A percentile compares a stretch with the other conserved stretches of the same genome.
Evolutionary conservation across 2,329 filamentous ascomycete genomes (phyloP).

Genomic region (Xylariaceae sp.): DNA sequence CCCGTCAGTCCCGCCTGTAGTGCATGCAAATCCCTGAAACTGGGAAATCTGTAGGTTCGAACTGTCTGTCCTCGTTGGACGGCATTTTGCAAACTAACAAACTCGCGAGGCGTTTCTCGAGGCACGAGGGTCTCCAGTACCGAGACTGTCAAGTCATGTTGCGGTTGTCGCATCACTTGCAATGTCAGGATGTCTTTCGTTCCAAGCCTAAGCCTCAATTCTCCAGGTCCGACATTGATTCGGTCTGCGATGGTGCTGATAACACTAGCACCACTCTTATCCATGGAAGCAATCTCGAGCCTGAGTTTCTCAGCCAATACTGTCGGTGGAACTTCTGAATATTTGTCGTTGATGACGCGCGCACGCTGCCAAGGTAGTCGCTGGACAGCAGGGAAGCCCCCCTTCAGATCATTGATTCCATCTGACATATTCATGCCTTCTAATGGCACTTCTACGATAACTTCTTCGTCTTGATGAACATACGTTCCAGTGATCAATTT

Average conservation of each 20-base stretch:
- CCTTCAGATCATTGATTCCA: constrained; percentile 52
- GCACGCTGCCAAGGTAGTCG: constrained; percentile 66
- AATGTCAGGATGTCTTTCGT: constrained; percentile 64
- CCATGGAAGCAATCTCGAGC: constrained; percentile 73
- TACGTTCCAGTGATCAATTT: constrained; percentile 73
- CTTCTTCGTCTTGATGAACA: constrained; percentile 67
- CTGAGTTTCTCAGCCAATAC: constrained; percentile 77
- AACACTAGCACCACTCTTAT: constrained; percentile 41
- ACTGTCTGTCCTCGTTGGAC: constrained; percentile 64
- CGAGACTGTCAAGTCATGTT: constrained; percentile 76
- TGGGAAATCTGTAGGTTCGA: constrained; percentile 71
- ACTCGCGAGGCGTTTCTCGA: constrained; percentile 63
- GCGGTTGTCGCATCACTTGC: constrained; percentile 70
- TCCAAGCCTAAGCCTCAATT: constrained; percentile 68
- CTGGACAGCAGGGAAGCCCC: constrained; percentile 51
- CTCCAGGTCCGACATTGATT: constrained; percentile 78
- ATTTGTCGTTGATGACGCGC: constrained; percentile 73
- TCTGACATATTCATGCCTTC: constrained; percentile 65
- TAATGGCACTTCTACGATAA: constrained; percentile 71
- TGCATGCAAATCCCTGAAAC: constrained; percentile 69
- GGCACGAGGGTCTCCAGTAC: constrained; percentile 69
- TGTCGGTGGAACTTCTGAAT: constrained; percentile 64
- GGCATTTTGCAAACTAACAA: constrained; percentile 62
- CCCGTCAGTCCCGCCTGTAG: constrained; percentile 83
- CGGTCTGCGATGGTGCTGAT: constrained; percentile 77